Evolutionary conservation across 2,329 filamentous ascomycete genomes (phyloP), one percentile per base, ranked within the genome.

Genomic region (Colletotrichum chrysophilum): DNA sequence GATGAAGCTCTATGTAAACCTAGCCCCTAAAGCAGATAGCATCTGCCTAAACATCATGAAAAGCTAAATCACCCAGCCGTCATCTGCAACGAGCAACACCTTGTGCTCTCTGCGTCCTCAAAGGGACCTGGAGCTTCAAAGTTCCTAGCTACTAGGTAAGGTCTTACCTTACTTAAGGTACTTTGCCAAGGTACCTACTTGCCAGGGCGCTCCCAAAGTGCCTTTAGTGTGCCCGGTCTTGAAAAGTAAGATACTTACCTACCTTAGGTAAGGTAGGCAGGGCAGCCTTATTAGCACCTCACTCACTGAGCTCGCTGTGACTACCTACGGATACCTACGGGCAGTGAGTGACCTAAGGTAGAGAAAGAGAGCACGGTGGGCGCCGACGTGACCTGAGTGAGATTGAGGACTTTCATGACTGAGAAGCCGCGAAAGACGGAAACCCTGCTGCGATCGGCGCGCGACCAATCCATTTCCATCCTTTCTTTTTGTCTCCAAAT

Each of bases 401-500:
- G 52, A 60, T 24, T 58, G 55, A 58, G 55, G 55, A 58, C 55
- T 38, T 58, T 26, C 34, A 36, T 48, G 30, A 34, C 32, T 24
- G 32, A n/a, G 34, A 64, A 26, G 36, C 18, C n/a, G 34, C 58
- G 28, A 34, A 21, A 32, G 26, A 61, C 58, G 28, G 58, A 32
- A 65, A 65, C 61, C 61, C 61, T 36, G 61, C 61, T 72, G 55
- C 64, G 70, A 76, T 76, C 65, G 64, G 70, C 70, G 70, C 64
- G 74, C 74, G 28, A 74, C 74, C 74, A 76, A 76, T 73, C 69
- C 70, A 73, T 75, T 73, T 73, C 36, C 70, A 69, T 69, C 64
- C 56, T 76, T 66, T 69, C 65, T 69, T 74, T 76, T 74, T 52
- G 70, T 68, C 58, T 76, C 70, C 70, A 76, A 74, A 76, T 74